A percentile compares a stretch with the other conserved stretches of the same genome.
These are phyloP conservation scores for Cercospora sp. DNA, from an alignment of 2,329 filamentous ascomycete genomes.

Conservation along the genomic window DNA sequence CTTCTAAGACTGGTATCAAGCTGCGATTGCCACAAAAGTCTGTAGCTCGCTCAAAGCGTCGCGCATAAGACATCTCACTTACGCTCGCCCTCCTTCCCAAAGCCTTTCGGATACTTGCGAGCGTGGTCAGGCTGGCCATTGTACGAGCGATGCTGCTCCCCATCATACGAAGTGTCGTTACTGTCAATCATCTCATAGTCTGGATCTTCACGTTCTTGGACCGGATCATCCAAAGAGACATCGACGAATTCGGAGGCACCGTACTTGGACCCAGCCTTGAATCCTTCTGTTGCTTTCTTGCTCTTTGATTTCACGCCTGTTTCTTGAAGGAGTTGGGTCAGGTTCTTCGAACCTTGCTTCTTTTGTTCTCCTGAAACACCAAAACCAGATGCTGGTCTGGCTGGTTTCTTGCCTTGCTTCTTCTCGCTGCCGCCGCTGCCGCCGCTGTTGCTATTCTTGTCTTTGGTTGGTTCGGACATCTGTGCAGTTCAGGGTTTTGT, in stretches of 20 bases:
- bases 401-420: background rate
- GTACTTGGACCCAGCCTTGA: background rate
- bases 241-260: conserved; percentile 15
- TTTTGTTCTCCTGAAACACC: background rate
- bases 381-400: background rate
- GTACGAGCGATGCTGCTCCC: conserved; percentile 19
- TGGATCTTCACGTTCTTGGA: conserved; percentile 10
- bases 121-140: conserved; percentile 24
- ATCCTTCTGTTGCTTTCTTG: background rate
- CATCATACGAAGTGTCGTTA: conserved; percentile 15
- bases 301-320: background rate
- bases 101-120: conserved; percentile 25
- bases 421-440: background rate
- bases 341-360: background rate
- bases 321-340: background rate
- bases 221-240: conserved; percentile 15
- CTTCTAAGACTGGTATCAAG: no score
- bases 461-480: background rate
- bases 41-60: background rate
- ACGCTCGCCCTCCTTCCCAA: conserved; percentile 11
- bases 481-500: background rate
- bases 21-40: background rate
- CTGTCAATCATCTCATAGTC: conserved; percentile 22
- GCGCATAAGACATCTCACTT: background rate
- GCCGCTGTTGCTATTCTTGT: background rate